Evolutionary conservation across 2,329 filamentous ascomycete genomes (phyloP), one percentile per base, ranked within the genome.

Genomic region (Blumeriella jaapii): DNA sequence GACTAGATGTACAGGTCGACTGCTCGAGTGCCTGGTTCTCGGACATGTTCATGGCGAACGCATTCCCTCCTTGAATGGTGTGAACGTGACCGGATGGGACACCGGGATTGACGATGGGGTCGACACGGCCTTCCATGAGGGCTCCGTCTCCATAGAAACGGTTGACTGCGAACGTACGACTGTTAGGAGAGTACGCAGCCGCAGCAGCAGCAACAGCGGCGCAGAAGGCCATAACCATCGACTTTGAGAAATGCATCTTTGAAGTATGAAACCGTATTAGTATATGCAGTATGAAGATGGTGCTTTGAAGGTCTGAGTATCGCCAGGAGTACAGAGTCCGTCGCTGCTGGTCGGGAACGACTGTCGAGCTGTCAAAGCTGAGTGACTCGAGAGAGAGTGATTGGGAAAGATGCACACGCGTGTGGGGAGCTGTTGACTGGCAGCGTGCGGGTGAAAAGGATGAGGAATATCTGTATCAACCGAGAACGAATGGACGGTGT

Each of bases 1-100:
- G 73, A 56, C 85, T 93, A 8, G 83, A 87, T 1, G 84, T 91
- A 61, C 86, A 94, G 41, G 74, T 64, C 18, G 70, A 82, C 36
- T n/a, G n/a, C n/a, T 65, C 55, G 40, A 63, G 42, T 16, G 82
- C 65, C 29, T 69, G 63, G 38, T 71, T 63, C 49, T 74, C 81
- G 26, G 67, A 73, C 53, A 78, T 74, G 34, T 59, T 65, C 45
- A 73, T 27, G 69, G 71, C 51, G 31, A 55, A 55, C 14, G 38
- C 38, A 28, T 49, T 55, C 37, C 78, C 82, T 44, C 85, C 86
- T 55, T 83, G 77, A 49, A 91, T 70, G 7, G 74, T 64, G 57
- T 94, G 86, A 16, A 73, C 69, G 58, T 94, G 86, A 40, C 64
- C 56, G 4, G 78, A 71, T 19, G 73, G 46, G 16, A 53, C 50